phyloP scores from a whole-genome alignment of 164 flowering plant species.

The Vitis labrusca region DNA sequence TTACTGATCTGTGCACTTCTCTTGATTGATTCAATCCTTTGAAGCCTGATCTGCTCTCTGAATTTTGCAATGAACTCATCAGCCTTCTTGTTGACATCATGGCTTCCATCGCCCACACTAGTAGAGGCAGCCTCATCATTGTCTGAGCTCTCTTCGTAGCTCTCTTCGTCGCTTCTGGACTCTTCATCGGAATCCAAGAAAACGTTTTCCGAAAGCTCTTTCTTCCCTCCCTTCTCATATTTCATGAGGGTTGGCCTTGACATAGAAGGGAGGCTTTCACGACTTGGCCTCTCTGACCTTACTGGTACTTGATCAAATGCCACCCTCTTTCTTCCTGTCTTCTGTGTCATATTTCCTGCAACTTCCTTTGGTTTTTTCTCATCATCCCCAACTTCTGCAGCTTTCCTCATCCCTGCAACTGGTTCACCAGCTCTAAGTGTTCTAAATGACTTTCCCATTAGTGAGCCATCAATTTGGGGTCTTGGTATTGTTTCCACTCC shows the following conservation, averaged over 20 bases:
- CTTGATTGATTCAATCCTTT: constrained; percentile 66
- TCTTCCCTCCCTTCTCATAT: constrained; percentile 18
- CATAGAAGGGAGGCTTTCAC: background rate
- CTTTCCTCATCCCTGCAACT: constrained; percentile 1
- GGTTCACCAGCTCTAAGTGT: constrained; percentile 21
- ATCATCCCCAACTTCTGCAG: constrained; percentile 17
- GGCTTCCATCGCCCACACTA: constrained; percentile 27
- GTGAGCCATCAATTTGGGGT: constrained; percentile 9
- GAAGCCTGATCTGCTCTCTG: constrained; percentile 94
- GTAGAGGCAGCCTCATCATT: constrained; percentile 19
- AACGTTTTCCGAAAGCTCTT: constrained; percentile 26
- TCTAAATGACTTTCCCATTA: constrained; percentile 29
- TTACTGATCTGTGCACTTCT: constrained; percentile 33
- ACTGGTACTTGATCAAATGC: constrained; percentile 7
- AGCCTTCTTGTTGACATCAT: constrained; percentile 85
- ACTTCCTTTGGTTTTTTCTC: constrained; percentile 16
- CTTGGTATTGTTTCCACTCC: background rate
- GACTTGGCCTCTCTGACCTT: background rate
- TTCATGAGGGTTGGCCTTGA: constrained; percentile 8
- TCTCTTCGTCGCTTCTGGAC: constrained; percentile 33
- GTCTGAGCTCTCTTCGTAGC: constrained; percentile 9
- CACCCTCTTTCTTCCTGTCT: constrained; percentile 10
- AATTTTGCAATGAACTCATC: constrained; percentile 94
- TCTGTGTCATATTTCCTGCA: constrained; percentile 7
- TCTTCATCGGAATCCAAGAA: constrained; percentile 39